phyloP scores from a whole-genome alignment of 1,284 basidiomycete species.

The Filobasidium uniguttulatum region DNA sequence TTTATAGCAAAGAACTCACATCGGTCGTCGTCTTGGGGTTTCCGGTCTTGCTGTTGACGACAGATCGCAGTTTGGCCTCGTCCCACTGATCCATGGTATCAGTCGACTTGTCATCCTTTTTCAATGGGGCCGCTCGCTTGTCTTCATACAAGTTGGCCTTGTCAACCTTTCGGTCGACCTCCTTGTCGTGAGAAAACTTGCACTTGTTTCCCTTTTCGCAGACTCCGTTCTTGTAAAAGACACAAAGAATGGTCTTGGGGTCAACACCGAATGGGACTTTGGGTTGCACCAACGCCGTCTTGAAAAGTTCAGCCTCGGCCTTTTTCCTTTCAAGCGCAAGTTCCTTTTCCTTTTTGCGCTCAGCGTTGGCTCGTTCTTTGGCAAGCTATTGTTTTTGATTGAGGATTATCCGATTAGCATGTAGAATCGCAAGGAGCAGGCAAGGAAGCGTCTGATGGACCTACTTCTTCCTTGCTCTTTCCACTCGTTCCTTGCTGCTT shows the following conservation, averaged over 20 bases:
- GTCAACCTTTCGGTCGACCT: constrained; percentile 80
- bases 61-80: constrained; percentile 75
- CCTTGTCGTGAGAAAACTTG: constrained; percentile 87
- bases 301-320: constrained; percentile 65
- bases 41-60: constrained; percentile 75
- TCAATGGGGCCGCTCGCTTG: constrained; percentile 62
- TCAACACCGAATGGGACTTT: constrained; percentile 84
- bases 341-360: constrained; percentile 59
- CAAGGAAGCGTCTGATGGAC: constrained; percentile 19
- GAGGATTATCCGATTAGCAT: neutral
- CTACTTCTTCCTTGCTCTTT: constrained; percentile 54
- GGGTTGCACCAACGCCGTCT: constrained; percentile 54
- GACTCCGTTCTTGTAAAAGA: constrained; percentile 71
- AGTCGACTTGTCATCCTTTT: constrained; percentile 47
- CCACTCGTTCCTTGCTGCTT: constrained; percentile 52
- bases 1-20: constrained; percentile 41
- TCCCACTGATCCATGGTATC: constrained; percentile 99
- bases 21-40: constrained; percentile 89
- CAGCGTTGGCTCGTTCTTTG: constrained; percentile 70
- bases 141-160: constrained; percentile 97
- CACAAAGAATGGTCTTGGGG: constrained; percentile 80
- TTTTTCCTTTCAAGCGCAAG: constrained; percentile 74
- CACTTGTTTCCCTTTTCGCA: constrained; percentile 86
- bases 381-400: constrained; percentile 47
- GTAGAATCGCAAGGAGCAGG: constrained; percentile 21